Percentiles rank a stretch among this genome's conserved stretches.
These are phyloP conservation scores for Phtheirospermum japonicum DNA, from an alignment of 257 asterid genomes.

Conservation along the genomic window DNA sequence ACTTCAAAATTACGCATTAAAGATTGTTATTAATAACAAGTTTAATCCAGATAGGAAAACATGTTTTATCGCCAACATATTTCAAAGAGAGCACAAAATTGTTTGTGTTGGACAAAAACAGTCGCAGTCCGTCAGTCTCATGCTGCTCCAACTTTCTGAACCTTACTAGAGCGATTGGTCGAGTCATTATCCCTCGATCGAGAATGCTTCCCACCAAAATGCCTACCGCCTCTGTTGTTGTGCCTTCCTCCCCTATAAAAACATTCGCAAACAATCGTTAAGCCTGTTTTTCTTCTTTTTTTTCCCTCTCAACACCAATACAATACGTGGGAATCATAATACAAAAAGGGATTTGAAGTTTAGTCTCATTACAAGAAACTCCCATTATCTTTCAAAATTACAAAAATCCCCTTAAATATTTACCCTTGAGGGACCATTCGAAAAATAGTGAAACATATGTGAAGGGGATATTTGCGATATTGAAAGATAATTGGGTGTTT, in stretches of 20 bases:
- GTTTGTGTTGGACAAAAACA: neutral
- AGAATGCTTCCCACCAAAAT: conserved; percentile 57
- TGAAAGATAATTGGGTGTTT: neutral
- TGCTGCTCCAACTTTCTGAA: conserved; percentile 54
- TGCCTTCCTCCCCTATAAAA: conserved; percentile 67
- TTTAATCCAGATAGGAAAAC: too few relatives aligned
- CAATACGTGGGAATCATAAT: too few relatives aligned
- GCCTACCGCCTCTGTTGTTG: conserved; percentile 60
- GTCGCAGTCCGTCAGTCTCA: conserved; percentile 12
- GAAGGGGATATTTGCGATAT: neutral
- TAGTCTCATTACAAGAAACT: too few relatives aligned
- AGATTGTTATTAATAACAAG: too few relatives aligned
- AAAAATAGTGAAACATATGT: too few relatives aligned
- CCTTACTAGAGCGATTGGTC: conserved; percentile 49
- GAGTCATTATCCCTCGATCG: conserved; percentile 65
- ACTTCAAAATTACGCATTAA: neutral
- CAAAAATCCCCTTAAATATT: too few relatives aligned
- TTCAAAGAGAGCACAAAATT: conserved; percentile 29
- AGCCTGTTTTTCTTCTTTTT: too few relatives aligned
- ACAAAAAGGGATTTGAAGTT: too few relatives aligned
- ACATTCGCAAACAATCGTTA: neutral
- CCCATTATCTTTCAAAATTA: too few relatives aligned
- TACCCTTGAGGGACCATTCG: too few relatives aligned
- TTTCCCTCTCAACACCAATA: too few relatives aligned
- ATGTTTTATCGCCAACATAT: neutral